Evolutionary conservation across 345 rosid species (phyloP).

Genomic region (Xanthoceras sorbifolium): DNA sequence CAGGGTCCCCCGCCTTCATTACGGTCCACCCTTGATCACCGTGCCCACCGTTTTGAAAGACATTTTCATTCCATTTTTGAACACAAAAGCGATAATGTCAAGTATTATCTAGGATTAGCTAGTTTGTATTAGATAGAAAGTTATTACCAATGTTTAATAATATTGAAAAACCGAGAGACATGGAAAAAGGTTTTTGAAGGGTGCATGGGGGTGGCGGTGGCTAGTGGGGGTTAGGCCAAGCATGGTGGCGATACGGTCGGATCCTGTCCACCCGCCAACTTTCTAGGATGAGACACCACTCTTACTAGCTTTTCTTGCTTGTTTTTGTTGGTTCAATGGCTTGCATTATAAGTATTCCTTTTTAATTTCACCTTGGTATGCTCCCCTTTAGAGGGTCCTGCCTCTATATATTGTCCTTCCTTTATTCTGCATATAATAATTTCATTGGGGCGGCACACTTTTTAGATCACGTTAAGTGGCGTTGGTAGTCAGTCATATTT

Average conservation of each 20-base stretch:
- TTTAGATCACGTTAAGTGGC: no score
- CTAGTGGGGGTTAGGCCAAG: conserved; percentile 3
- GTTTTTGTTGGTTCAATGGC: conserved; percentile 11
- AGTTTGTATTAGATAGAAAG: no score
- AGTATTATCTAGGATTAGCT: no score
- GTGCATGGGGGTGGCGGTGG: not conserved
- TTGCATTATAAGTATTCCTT: conserved; percentile 7
- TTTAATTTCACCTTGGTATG: not conserved
- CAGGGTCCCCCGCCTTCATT: no score
- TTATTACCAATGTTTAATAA: no score
- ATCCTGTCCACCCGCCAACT: conserved; percentile 24
- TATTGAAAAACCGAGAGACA: conserved; percentile 14
- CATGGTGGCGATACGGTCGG: conserved; percentile 23
- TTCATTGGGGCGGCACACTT: not conserved
- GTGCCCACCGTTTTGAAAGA: no score
- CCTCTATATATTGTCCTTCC: not conserved
- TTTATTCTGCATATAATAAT: not conserved
- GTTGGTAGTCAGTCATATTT: no score
- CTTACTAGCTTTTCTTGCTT: conserved; percentile 1
- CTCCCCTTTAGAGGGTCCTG: not conserved
- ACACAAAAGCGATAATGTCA: not conserved
- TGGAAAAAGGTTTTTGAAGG: not conserved
- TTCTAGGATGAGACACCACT: conserved; percentile 25
- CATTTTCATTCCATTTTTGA: not conserved
- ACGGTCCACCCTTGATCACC: no score